A percentile compares a stretch with the other conserved stretches of the same genome.
Conservation (phyloP, 2,329 filamentous ascomycete genomes). For the Cladosporium sp. region DNA sequence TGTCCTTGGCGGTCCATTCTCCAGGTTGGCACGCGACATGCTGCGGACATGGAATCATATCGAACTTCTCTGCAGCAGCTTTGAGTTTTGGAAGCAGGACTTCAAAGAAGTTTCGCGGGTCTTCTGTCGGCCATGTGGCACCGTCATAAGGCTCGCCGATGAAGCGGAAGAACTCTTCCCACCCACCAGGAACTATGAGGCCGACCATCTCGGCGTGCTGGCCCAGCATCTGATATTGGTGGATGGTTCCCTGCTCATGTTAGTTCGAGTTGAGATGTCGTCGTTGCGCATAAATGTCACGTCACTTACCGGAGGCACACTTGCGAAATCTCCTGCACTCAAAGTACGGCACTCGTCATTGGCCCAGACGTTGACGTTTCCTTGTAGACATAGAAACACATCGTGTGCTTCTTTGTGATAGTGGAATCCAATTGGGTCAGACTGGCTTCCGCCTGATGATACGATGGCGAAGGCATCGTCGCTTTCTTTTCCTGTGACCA, state of each 20-base stretch:
- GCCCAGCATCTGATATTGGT: slow-evolving; percentile 58
- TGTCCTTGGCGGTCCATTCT: slow-evolving; percentile 32
- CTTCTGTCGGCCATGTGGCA: slow-evolving; percentile 50
- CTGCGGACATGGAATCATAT: slow-evolving; percentile 56
- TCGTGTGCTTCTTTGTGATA: slow-evolving; percentile 60
- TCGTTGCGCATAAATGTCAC: not conserved
- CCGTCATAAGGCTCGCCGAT: slow-evolving; percentile 57
- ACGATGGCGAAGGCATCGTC: slow-evolving; percentile 56
- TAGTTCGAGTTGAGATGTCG: not conserved
- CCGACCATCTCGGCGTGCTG: slow-evolving; percentile 58
- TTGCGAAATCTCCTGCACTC: slow-evolving; percentile 60
- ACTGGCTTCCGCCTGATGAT: slow-evolving; percentile 50
- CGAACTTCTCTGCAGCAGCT: slow-evolving; percentile 57
- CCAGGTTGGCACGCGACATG: slow-evolving; percentile 34
- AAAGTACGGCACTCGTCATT: slow-evolving; percentile 58
- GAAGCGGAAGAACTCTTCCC: slow-evolving; percentile 63
- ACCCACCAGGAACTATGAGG: slow-evolving; percentile 59
- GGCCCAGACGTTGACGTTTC: slow-evolving; percentile 59
- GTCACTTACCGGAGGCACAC: slow-evolving; percentile 55
- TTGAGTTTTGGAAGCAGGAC: slow-evolving; percentile 58
- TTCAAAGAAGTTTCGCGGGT: slow-evolving; percentile 54
- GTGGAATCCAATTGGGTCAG: slow-evolving; percentile 56
- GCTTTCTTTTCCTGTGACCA: slow-evolving; percentile 56
- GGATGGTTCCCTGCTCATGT: slow-evolving; percentile 49
- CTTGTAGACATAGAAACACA: slow-evolving; percentile 59